These are phyloP conservation scores for Penicillium maclennaniae DNA, from an alignment of 495 filamentous ascomycete species.

Conservation along the genomic window DNA sequence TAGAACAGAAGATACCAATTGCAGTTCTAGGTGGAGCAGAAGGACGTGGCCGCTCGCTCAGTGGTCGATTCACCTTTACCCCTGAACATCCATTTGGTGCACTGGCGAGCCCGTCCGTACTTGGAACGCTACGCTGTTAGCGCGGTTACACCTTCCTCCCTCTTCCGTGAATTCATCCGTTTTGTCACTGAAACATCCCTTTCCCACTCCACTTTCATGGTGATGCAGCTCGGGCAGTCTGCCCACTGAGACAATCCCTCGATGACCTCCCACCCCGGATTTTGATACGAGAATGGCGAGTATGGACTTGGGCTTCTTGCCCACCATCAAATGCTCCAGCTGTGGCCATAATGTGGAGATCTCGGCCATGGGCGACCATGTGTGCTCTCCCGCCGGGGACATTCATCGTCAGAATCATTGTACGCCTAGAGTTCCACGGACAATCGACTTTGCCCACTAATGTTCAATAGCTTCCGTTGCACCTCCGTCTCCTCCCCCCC, in stretches of 20 bases:
- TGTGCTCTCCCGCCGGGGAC: slow-evolving; percentile 46
- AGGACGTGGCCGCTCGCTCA: not conserved
- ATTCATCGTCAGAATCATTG: not conserved
- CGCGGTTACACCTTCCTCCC: not conserved
- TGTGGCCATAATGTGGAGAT: slow-evolving; percentile 86
- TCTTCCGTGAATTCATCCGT: not conserved
- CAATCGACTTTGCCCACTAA: not conserved
- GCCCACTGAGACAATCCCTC: slow-evolving; percentile 9
- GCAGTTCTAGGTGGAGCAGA: not conserved
- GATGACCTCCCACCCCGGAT: slow-evolving; percentile 7
- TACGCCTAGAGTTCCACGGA: not conserved
- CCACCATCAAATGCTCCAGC: slow-evolving; percentile 92
- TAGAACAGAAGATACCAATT: not conserved
- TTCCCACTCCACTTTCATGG: not conserved
- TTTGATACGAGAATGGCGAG: slow-evolving; percentile 15
- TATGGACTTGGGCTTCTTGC: slow-evolving; percentile 61
- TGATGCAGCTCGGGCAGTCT: slow-evolving; percentile 11
- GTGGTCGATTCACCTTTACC: not conserved
- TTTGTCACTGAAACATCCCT: not conserved
- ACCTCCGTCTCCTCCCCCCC: slow-evolving; percentile 39
- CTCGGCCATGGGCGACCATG: slow-evolving; percentile 86
- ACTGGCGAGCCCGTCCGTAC: slow-evolving; percentile 24
- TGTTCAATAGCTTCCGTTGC: slow-evolving; percentile 16
- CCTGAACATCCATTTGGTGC: slow-evolving; percentile 6
- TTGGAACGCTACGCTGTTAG: slow-evolving; percentile 24